Conservation (phyloP, 2,329 filamentous ascomycete genomes). For the Pseudogymnoascus sp. region DNA sequence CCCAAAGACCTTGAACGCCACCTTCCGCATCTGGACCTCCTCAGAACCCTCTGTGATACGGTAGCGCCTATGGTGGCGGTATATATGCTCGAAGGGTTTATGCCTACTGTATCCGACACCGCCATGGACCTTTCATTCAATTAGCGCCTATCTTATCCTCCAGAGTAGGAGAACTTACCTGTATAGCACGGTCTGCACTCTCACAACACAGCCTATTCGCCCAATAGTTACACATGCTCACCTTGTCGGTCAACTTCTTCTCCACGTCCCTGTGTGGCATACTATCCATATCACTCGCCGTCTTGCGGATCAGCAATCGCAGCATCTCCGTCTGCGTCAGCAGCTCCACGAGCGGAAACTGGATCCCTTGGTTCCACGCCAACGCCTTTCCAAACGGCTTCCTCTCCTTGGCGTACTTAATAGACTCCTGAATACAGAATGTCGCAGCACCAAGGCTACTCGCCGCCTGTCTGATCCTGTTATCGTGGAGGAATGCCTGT, state of each 20-base stretch:
- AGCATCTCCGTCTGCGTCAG: conserved; percentile 55
- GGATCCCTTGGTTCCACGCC: conserved; percentile 52
- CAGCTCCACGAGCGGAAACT: conserved; percentile 55
- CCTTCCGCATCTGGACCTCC: conserved; percentile 58
- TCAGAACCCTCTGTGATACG: conserved; percentile 56
- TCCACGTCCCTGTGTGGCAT: conserved; percentile 42
- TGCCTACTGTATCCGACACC: conserved; percentile 50
- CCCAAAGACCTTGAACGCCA: conserved; percentile 46
- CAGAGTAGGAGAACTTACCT: conserved; percentile 30
- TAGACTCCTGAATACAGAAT: conserved; percentile 49
- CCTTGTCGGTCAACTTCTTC: conserved; percentile 49
- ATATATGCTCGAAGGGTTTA: conserved; percentile 56
- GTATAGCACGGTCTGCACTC: conserved; percentile 53
- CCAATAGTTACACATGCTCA: conserved; percentile 59
- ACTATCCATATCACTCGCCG: conserved; percentile 52
- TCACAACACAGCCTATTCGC: conserved; percentile 51
- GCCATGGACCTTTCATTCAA: conserved; percentile 36
- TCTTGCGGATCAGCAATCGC: conserved; percentile 50
- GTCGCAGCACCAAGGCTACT: conserved; percentile 49
- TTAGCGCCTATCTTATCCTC: background rate
- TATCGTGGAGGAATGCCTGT: conserved; percentile 58
- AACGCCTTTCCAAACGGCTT: conserved; percentile 48
- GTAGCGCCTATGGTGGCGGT: conserved; percentile 54
- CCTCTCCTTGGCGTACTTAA: conserved; percentile 46
- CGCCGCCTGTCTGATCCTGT: conserved; percentile 55